Conservation (phyloP, 1,284 basidiomycete genomes). For the Psilocybe mexicana region DNA sequence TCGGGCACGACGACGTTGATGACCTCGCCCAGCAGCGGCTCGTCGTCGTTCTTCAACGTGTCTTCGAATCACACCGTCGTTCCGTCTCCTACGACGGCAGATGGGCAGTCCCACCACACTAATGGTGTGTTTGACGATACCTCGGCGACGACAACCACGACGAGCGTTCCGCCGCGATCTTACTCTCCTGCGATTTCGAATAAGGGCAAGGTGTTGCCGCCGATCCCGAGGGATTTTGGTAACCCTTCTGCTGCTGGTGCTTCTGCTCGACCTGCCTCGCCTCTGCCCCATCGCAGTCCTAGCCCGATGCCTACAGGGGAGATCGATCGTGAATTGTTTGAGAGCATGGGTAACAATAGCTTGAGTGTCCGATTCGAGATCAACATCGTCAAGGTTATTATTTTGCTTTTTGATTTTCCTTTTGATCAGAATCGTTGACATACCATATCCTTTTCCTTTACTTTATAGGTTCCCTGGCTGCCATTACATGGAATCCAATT, state of each 20-base stretch:
- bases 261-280: constrained; percentile 26
- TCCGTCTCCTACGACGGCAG: constrained; percentile 19
- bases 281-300: constrained; percentile 40
- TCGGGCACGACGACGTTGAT: constrained; percentile 52
- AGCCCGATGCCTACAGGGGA: constrained; percentile 61
- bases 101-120: constrained; percentile 21
- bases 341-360: constrained; percentile 71
- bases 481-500: constrained; percentile 97
- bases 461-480: constrained; percentile 81
- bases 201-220: constrained; percentile 66
- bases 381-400: constrained; percentile 84
- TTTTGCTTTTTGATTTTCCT: not conserved
- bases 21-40: constrained; percentile 68
- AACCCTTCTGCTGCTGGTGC: constrained; percentile 1
- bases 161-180: constrained; percentile 33
- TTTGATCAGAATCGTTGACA: too few relatives aligned
- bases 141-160: constrained; percentile 10
- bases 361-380: constrained; percentile 92
- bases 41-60: constrained; percentile 80
- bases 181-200: constrained; percentile 31
- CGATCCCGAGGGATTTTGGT: constrained; percentile 69
- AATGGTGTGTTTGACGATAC: constrained; percentile 13
- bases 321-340: constrained; percentile 69
- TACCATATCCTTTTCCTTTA: constrained; percentile 29
- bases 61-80: constrained; percentile 55